Evolutionary conservation across 1,139 yeast genomes (phyloP).

Genomic region (Candida tropicalis): DNA sequence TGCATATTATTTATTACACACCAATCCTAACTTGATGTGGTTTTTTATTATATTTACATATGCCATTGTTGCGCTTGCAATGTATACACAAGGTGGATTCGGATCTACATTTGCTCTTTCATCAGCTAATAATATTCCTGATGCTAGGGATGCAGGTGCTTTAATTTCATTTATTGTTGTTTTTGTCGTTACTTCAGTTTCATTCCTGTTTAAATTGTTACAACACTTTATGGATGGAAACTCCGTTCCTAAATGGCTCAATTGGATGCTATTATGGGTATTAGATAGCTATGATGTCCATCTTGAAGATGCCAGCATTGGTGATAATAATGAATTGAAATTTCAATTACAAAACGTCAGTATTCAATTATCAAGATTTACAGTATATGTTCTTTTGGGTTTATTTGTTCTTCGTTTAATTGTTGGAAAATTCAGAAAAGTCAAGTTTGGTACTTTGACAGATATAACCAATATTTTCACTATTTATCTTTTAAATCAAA

Average conservation of each 20-base stretch:
- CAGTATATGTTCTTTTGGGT: constrained; percentile 25
- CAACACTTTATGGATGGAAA: constrained; percentile 61
- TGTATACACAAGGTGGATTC: constrained; percentile 34
- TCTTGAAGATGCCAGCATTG: constrained; percentile 21
- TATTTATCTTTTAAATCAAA: constrained; percentile 67
- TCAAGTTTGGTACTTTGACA: constrained; percentile 32
- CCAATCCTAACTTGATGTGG: constrained; percentile 49
- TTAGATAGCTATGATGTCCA: constrained; percentile 27
- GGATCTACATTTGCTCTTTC: constrained; percentile 9
- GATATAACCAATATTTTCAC: constrained; percentile 51
- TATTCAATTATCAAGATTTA: constrained; percentile 30
- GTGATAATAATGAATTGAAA: constrained; percentile 22
- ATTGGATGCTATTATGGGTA: constrained; percentile 33
- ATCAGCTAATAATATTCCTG: constrained; percentile 5
- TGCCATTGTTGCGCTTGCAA: constrained; percentile 21
- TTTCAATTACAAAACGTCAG: constrained; percentile 29
- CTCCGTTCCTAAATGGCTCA: constrained; percentile 41
- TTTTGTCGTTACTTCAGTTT: constrained; percentile 39
- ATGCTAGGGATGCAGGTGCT: constrained; percentile 25
- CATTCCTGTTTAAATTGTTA: constrained; percentile 60
- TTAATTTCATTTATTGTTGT: constrained; percentile 40
- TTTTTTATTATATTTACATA: constrained; percentile 46
- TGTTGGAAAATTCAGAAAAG: constrained; percentile 27
- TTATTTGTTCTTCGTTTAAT: constrained; percentile 26
- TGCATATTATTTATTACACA: constrained; percentile 46